Evolutionary conservation across 148 eudicot species (phyloP).

Genomic region (Rhododendron kiyosumense): DNA sequence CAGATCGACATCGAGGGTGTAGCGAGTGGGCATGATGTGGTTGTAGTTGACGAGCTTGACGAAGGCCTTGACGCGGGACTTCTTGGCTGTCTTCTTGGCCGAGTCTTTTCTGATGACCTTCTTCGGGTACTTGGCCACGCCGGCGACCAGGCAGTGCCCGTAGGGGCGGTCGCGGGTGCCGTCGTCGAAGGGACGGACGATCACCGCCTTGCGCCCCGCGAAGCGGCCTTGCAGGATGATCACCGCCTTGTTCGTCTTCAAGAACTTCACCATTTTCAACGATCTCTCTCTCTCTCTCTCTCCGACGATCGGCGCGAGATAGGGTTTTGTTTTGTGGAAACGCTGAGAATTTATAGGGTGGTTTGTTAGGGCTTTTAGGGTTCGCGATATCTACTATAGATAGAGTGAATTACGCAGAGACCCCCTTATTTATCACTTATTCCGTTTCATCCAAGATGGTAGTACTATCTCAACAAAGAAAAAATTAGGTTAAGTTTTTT

Average conservation of each 20-base stretch:
- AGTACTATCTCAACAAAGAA: too few species aligned
- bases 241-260: slow-evolving; percentile 37
- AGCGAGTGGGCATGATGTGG: slow-evolving; percentile 41
- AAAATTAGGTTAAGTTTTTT: too few species aligned
- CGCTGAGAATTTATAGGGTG: background rate
- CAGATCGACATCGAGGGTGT: slow-evolving; percentile 37
- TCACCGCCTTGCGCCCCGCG: slow-evolving; percentile 36
- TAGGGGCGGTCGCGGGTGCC: slow-evolving; percentile 31
- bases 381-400: too few species aligned
- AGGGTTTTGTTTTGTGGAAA: background rate
- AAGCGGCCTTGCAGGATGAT: slow-evolving; percentile 30
- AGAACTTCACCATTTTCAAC: slow-evolving; percentile 23
- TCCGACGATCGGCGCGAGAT: background rate
- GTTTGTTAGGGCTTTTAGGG: background rate
- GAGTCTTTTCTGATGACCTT: slow-evolving; percentile 42
- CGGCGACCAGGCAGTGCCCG: slow-evolving; percentile 46
- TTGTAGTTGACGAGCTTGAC: slow-evolving; percentile 33
- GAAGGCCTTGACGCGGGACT: slow-evolving; percentile 33
- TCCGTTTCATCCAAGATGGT: too few species aligned
- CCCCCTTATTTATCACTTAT: too few species aligned
- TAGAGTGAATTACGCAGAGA: too few species aligned
- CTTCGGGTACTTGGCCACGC: slow-evolving; percentile 35
- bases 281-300: background rate
- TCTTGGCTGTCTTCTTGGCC: slow-evolving; percentile 34
- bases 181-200: slow-evolving; percentile 26